Conservation (phyloP, 2,329 filamentous ascomycete genomes). For the Phaeosphaeriaceae sp. region DNA sequence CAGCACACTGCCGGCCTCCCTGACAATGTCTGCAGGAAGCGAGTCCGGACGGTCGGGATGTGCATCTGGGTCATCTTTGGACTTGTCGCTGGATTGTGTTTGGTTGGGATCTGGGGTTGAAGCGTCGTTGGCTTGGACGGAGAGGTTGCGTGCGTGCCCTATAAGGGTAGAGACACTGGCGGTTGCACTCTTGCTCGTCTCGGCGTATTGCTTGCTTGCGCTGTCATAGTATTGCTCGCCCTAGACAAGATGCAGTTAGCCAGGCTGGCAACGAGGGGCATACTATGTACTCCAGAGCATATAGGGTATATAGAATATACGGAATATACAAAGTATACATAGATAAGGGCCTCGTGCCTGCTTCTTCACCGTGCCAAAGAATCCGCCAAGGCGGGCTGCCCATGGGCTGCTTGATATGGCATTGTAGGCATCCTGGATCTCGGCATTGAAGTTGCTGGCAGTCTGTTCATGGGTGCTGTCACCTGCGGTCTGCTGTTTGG, state of each 20-base stretch:
- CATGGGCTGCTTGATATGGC: constrained; percentile 90
- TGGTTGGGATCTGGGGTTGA: constrained; percentile 16
- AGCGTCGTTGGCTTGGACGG: constrained; percentile 54
- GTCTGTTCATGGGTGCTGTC: constrained; percentile 45
- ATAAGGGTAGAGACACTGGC: constrained; percentile 79
- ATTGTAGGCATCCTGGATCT: constrained; percentile 94
- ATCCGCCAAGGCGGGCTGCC: constrained; percentile 86
- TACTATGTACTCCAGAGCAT: too few species aligned
- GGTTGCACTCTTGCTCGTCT: constrained; percentile 79
- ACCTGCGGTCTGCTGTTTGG: constrained; percentile 57
- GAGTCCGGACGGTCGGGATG: constrained; percentile 53
- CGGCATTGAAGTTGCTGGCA: constrained; percentile 71
- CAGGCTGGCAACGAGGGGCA: too few species aligned
- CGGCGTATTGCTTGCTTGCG: constrained; percentile 78
- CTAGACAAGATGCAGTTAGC: constrained; percentile 49
- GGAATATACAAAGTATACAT: too few species aligned
- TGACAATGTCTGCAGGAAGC: constrained; percentile 58
- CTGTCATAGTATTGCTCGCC: constrained; percentile 88
- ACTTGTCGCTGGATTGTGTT: constrained; percentile 21
- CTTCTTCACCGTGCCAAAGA: constrained; percentile 90
- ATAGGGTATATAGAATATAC: too few species aligned
- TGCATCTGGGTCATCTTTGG: constrained; percentile 29
- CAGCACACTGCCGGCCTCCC: constrained; percentile 70
- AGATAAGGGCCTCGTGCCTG: constrained; percentile 67
- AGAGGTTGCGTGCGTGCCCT: constrained; percentile 75